Evolutionary conservation across 768 basidiomycete species (phyloP).

Genomic region (Rubroboletus pulcherrimus): DNA sequence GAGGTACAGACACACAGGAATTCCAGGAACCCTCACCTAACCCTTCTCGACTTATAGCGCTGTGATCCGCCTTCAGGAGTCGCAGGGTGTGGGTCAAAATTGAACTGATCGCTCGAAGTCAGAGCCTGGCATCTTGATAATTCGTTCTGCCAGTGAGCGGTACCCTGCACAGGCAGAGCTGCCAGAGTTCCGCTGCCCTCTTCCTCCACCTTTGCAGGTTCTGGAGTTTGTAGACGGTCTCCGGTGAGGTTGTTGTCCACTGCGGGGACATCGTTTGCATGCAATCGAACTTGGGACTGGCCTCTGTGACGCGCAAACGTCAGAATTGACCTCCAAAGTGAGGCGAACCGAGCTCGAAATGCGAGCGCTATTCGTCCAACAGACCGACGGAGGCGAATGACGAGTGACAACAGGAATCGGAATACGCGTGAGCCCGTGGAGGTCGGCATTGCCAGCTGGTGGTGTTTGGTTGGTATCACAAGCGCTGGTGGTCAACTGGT

Average conservation of each 20-base stretch:
- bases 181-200: not conserved
- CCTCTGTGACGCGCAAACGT: not conserved
- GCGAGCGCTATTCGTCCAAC: not conserved
- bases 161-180: not conserved
- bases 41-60: conserved; percentile 1
- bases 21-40: not conserved
- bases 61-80: conserved; percentile 9
- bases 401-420: conserved; percentile 6
- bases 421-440: not conserved
- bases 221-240: not conserved
- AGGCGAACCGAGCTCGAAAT: not conserved
- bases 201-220: not conserved
- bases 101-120: not conserved
- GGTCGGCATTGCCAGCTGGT: not conserved
- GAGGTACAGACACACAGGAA: not conserved
- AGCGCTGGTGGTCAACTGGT: not conserved
- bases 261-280: not conserved
- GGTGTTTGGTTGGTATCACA: not conserved
- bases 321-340: conserved; percentile 3
- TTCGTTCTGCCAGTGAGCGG: not conserved
- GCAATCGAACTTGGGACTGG: not conserved
- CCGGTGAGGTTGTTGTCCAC: not conserved
- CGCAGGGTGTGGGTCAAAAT: not conserved
- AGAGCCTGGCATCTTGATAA: not conserved
- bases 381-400: not conserved